Evolutionary conservation across 305 asterid genomes (phyloP), one percentile per base, ranked within the genome.

Genomic region (Rubia balearica): DNA sequence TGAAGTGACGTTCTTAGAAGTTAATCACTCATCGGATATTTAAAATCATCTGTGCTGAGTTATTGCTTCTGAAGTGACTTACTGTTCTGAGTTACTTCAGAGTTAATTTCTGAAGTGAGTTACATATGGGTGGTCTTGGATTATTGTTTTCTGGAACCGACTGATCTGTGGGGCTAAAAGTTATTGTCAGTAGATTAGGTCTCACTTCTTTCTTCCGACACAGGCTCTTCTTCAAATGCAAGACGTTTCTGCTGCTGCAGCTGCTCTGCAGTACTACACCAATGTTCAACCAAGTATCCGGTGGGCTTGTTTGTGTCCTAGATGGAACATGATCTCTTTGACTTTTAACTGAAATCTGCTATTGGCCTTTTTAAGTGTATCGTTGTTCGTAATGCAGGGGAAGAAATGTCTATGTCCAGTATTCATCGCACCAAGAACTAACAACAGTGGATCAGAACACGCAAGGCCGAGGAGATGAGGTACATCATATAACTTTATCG

Each of bases 191-290:
- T 13, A 61, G 27, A 61, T 13, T 13, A 16, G 55, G 17, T 40
- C 59, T 38, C 46, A 46, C 3, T 59, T 63, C 40, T 69, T 38
- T 56, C 67, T 30, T 68, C 46, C 62, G 16, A 0, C 71, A 70
- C 82, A 94, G 98, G 98, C 98, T 61, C 96, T 94, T 72, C 89
- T 94, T 70, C 98, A 94, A 85, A 91, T 94, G 98, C 97, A 88
- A 86, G 98, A 94, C 83, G 74, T 91, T 74, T 85, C 96, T 69
- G 81, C 96, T 8, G 97, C 98, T 42, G 86, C 91, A 68, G 89
- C 80, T 83, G 97, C 96, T 24, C 63, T 94, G 85, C 98, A 94
- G 71, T 94, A 72, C 83, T 94, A 84, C 78, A 75, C 91, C 53
- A 85, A 79, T 85, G 96, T 87, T 41, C 98, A 89, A 79, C 97